Evolutionary conservation across 163 green algal species (phyloP).

Genomic region (Trebouxiophyceae sp.): DNA sequence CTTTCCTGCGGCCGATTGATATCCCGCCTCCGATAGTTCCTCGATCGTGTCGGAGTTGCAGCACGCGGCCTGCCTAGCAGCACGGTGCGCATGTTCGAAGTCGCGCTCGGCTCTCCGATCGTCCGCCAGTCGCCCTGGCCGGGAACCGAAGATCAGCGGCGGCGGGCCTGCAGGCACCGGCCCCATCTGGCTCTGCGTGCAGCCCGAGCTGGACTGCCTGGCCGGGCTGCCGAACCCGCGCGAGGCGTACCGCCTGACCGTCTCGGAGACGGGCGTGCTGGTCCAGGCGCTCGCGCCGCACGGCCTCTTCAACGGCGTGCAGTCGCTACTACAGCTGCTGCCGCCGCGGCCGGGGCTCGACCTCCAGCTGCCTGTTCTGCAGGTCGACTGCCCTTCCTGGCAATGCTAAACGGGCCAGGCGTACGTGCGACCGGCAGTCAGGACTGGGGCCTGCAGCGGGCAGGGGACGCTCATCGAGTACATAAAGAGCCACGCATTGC

Average conservation of each 20-base stretch:
- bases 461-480: not conserved
- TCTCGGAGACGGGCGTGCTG: slow-evolving; percentile 12
- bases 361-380: not conserved
- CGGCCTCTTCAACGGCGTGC: slow-evolving; percentile 52
- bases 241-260: slow-evolving; percentile 34
- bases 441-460: not conserved
- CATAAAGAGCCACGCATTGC: too few species aligned
- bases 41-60: not conserved
- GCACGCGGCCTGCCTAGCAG: not conserved
- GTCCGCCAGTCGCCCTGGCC: not conserved
- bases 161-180: not conserved
- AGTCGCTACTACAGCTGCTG: slow-evolving; percentile 48
- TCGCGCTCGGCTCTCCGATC: not conserved
- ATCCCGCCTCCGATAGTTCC: too few species aligned
- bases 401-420: not conserved
- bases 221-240: slow-evolving; percentile 10
- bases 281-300: slow-evolving; percentile 19
- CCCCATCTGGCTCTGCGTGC: not conserved
- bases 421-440: not conserved
- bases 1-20: too few species aligned
- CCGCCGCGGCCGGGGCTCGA: slow-evolving; percentile 8
- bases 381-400: too few species aligned
- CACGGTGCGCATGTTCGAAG: not conserved
- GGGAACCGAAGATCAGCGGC: not conserved
- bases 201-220: not conserved